A percentile compares a stretch with the other conserved stretches of the same genome.
Evolutionary conservation across 2,329 filamentous ascomycete genomes (phyloP).

Genomic region (Onygenales sp.): DNA sequence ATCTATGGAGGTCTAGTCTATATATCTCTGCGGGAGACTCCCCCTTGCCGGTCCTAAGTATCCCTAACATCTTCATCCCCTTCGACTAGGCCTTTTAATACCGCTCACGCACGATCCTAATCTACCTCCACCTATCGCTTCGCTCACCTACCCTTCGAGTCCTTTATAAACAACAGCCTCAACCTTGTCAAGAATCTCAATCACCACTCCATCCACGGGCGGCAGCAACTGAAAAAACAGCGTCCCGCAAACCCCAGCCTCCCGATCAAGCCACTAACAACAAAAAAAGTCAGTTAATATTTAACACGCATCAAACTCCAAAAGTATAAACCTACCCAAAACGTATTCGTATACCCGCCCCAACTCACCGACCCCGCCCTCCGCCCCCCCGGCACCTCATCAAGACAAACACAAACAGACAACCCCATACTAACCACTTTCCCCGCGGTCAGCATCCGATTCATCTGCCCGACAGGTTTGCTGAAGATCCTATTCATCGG

Average conservation of each 20-base stretch:
- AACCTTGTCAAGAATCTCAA: conserved; percentile 5
- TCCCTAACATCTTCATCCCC: too few species aligned
- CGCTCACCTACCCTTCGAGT: neutral
- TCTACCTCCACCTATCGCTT: neutral
- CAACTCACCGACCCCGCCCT: conserved; percentile 1
- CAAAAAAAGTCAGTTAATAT: neutral
- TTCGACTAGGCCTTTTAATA: too few species aligned
- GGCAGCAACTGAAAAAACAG: conserved; percentile 6
- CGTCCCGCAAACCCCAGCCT: conserved; percentile 2
- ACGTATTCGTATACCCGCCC: conserved; percentile 3
- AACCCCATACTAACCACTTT: conserved; percentile 4
- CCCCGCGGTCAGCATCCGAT: neutral
- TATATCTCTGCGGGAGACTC: too few species aligned
- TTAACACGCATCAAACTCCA: too few species aligned
- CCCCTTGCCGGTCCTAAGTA: too few species aligned
- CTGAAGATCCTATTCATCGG: neutral
- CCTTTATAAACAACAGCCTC: conserved; percentile 1
- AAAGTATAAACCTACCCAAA: conserved; percentile 6
- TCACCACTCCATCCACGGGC: neutral
- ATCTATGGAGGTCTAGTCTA: too few species aligned
- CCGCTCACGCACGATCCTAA: neutral
- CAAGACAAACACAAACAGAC: conserved; percentile 3
- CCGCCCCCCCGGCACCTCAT: neutral
- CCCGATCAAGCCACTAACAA: conserved; percentile 5
- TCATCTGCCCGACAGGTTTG: neutral